phyloP scores from a whole-genome alignment of 2,329 filamentous ascomycete genomes.

The Ceratocystis albifundus region DNA sequence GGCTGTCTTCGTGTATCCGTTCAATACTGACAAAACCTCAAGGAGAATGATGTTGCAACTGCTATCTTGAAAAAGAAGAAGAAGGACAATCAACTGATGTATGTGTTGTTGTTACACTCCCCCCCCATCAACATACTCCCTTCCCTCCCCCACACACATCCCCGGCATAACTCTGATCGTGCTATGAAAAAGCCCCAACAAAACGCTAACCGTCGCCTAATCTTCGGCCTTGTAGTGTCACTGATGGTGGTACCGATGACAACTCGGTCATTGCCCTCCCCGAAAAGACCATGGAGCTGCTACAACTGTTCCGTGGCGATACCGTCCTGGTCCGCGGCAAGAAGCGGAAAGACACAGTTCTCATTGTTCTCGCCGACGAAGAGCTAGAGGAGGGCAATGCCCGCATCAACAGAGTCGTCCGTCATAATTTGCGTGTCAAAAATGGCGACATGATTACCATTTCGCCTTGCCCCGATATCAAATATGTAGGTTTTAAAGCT shows the following conservation, averaged over 20 bases:
- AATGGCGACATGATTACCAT: conserved; percentile 96
- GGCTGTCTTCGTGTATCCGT: background rate
- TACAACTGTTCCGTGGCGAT: conserved; percentile 97
- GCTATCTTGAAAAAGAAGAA: conserved; percentile 99
- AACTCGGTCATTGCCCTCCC: conserved; percentile 98
- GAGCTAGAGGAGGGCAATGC: conserved; percentile 95
- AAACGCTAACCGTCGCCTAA: too few species aligned
- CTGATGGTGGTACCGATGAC: conserved; percentile 97
- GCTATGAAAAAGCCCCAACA: too few species aligned
- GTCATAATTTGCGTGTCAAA: conserved; percentile 97
- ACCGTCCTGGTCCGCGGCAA: conserved; percentile 97
- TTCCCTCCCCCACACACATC: too few species aligned
- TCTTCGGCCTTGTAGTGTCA: conserved; percentile 54
- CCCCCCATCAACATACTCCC: background rate
- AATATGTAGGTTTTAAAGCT: conserved; percentile 67
- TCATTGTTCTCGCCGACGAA: conserved; percentile 95
- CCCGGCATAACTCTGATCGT: background rate
- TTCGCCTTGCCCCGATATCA: conserved; percentile 96
- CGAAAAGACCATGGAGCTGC: conserved; percentile 96
- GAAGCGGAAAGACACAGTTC: conserved; percentile 97
- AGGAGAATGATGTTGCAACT: conserved; percentile 85
- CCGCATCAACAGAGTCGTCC: conserved; percentile 95
- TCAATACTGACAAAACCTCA: conserved; percentile 30
- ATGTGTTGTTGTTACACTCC: conserved; percentile 32
- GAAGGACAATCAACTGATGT: conserved; percentile 99